Conservation (phyloP, 495 filamentous ascomycete genomes). For the Astrocystis sublimbata region DNA sequence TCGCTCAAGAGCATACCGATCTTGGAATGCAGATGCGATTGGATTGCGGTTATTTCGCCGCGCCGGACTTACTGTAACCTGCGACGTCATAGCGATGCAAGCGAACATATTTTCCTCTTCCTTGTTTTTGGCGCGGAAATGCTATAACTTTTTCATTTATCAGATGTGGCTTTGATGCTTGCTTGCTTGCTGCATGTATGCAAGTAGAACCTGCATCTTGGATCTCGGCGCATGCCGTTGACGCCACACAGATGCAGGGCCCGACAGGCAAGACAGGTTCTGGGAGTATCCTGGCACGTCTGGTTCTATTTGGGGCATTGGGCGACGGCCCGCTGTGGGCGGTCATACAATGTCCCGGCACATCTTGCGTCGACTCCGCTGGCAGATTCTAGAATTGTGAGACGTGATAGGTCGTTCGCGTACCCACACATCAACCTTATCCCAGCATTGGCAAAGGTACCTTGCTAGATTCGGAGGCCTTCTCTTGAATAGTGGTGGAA, state of each 20-base stretch:
- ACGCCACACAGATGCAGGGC: too few species aligned
- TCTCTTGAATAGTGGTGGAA: too few species aligned
- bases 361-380: not conserved
- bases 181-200: too few species aligned
- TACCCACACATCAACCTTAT: too few species aligned
- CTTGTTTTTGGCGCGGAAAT: not conserved
- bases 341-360: too few species aligned
- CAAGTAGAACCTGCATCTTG: too few species aligned
- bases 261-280: not conserved
- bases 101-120: not conserved
- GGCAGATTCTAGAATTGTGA: not conserved
- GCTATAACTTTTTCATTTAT: not conserved
- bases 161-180: not conserved
- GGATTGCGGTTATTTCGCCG: not conserved
- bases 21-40: not conserved
- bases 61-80: not conserved
- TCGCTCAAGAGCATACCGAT: not conserved
- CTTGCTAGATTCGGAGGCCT: too few species aligned
- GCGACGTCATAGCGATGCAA: not conserved
- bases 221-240: constrained; percentile 11
- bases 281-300: not conserved
- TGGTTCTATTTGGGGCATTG: not conserved
- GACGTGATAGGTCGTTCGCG: too few species aligned
- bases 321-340: not conserved
- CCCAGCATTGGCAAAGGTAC: too few species aligned